These are phyloP conservation scores for Melampsora occidentalis DNA, from an alignment of 1,284 basidiomycete species.

Conservation along the genomic window DNA sequence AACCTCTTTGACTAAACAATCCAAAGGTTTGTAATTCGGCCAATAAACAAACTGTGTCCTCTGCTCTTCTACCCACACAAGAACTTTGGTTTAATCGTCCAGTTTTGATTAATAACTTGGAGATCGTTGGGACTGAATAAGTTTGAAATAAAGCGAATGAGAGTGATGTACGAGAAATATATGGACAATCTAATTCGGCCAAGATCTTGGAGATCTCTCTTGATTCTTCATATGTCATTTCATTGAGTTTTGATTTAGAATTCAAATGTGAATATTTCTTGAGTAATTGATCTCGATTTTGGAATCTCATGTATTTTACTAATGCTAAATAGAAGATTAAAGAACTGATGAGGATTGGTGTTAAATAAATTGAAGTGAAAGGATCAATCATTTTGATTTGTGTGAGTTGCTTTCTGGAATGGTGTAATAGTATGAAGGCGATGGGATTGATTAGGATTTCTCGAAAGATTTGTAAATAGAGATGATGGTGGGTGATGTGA, in stretches of 20 bases:
- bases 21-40: not conserved
- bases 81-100: not conserved
- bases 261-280: not conserved
- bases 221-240: constrained; percentile 10
- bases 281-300: too few species aligned
- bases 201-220: not conserved
- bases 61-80: not conserved
- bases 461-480: too few species aligned
- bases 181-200: not conserved
- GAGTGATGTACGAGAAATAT: not conserved
- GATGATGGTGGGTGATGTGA: too few species aligned
- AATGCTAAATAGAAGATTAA: too few species aligned
- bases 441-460: too few species aligned
- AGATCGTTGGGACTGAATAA: not conserved
- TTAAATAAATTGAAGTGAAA: too few species aligned
- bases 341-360: too few species aligned
- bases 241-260: not conserved
- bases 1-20: not conserved
- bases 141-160: not conserved
- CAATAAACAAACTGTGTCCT: not conserved
- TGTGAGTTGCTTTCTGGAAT: too few species aligned
- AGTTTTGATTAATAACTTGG: not conserved
- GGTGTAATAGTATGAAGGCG: too few species aligned
- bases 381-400: too few species aligned
- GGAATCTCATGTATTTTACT: too few species aligned